Evolutionary conservation across 192 early-diverging fungal genomes (phyloP).

Genomic region (Coemansia sp.): DNA sequence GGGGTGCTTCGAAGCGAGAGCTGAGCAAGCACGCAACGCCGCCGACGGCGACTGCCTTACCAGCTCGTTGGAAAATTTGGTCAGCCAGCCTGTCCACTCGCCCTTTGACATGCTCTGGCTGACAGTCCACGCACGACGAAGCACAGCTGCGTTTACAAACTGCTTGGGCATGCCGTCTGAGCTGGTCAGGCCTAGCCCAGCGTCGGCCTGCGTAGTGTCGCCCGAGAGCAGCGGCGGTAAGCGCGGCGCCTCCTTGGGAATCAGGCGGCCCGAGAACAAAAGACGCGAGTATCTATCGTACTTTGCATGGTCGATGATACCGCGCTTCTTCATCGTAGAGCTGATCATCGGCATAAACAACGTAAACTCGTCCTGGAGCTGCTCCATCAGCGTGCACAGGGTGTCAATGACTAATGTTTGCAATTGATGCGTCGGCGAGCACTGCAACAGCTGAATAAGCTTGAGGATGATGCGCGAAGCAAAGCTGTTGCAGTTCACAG

Average conservation of each 20-base stretch:
- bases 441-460: conserved; percentile 73
- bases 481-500: conserved; percentile 82
- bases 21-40: conserved; percentile 86
- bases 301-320: conserved; percentile 64
- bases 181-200: background rate
- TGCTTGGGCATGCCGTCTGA: conserved; percentile 2
- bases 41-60: conserved; percentile 93
- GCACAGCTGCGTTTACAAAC: conserved; percentile 42
- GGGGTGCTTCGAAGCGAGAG: conserved; percentile 77
- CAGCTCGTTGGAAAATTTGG: conserved; percentile 86
- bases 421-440: conserved; percentile 55
- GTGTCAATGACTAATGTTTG: conserved; percentile 75
- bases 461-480: conserved; percentile 87
- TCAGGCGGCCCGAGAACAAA: conserved; percentile 73
- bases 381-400: conserved; percentile 77
- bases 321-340: conserved; percentile 69
- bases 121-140: conserved; percentile 83
- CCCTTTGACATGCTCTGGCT: conserved; percentile 58
- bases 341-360: conserved; percentile 87
- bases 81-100: conserved; percentile 95
- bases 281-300: conserved; percentile 78
- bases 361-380: conserved; percentile 85
- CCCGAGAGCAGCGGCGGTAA: conserved; percentile 3
- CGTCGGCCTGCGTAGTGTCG: background rate
- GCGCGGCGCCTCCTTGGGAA: conserved; percentile 10